Evolutionary conservation across 805 yeast genomes (phyloP), one percentile per base, ranked within the genome.

Genomic region (Metschnikowia rubicola): DNA sequence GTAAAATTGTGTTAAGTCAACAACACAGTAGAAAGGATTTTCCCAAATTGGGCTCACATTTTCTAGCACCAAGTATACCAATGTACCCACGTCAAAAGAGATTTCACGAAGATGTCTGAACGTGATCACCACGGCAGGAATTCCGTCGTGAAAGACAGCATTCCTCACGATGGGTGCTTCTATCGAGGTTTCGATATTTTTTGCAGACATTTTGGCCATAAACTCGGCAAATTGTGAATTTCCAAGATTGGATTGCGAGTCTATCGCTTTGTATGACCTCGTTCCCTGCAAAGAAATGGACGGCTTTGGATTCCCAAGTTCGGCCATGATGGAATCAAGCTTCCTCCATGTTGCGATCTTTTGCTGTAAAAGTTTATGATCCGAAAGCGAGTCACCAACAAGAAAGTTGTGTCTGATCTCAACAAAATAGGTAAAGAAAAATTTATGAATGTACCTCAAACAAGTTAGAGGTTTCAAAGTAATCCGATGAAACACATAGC

Each of bases 21-120:
- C 55, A 7, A 88, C 77, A 41, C 83, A 50, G 50, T 80, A 78
- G 60, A 76, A 87, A 47, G 79, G 80, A 30, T 79, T 74, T 17
- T 83, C 81, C 91, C 95, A 85, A 26, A 87, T 74, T 59, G 83
- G 85, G 43, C 84, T 77, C 13, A 84, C 77, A 4, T 79, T 74
- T 54, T 86, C 89, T 44, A 86, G 75, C 8, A 83, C 55, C 49
- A 84, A 75, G 64, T 78, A 88, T 21, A 79, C 66, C 26, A 84
- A 64, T 4, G 79, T 66, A 37, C 85, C 84, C 8, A 65, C 56
- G 46, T 71, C 75, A 43, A 61, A 57, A 4, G 68, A 62, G 34
- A 79, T 68, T 15, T 74, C 57, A 32, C 55, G 59, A 32, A 71
- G 48, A 26, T 58, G 49, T 32, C 64, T 56, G 52, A 74, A 71